Conservation (phyloP, 441 rosid genomes). For the Omphalea diandra region DNA sequence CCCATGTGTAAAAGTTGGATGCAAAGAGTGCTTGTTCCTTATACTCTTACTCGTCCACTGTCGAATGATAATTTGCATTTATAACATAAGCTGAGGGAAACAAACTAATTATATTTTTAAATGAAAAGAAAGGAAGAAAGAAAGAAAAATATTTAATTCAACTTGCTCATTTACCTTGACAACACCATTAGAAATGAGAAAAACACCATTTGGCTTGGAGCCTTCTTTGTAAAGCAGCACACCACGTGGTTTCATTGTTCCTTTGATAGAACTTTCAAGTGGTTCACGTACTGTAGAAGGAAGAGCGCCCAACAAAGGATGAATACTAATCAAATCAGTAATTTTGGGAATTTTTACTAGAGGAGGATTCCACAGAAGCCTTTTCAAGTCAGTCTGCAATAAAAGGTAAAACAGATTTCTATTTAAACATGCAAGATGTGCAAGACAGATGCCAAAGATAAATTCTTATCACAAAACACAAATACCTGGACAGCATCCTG, state of each 20-base stretch:
- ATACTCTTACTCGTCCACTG: conserved; percentile 87
- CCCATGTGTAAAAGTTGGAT: conserved; percentile 89
- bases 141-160: not conserved
- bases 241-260: conserved; percentile 70
- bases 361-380: conserved; percentile 87
- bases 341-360: conserved; percentile 59
- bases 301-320: conserved; percentile 69
- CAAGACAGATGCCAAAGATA: not conserved
- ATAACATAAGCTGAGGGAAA: conserved; percentile 3
- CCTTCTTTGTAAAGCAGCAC: conserved; percentile 79
- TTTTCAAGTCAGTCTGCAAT: conserved; percentile 78
- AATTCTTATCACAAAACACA: conserved; percentile 1
- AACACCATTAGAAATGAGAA: conserved; percentile 86
- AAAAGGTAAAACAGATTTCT: not conserved
- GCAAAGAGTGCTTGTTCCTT: conserved; percentile 70
- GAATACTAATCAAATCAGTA: conserved; percentile 47
- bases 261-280: conserved; percentile 57
- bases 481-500: conserved; percentile 80
- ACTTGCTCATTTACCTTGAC: conserved; percentile 63
- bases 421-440: not conserved
- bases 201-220: conserved; percentile 73
- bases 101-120: not conserved
- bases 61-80: conserved; percentile 30
- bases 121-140: not conserved
- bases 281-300: conserved; percentile 49